These are phyloP conservation scores for Cylindrotheca closterium DNA, from an alignment of 108 stramenopile genomes.

Conservation along the genomic window DNA sequence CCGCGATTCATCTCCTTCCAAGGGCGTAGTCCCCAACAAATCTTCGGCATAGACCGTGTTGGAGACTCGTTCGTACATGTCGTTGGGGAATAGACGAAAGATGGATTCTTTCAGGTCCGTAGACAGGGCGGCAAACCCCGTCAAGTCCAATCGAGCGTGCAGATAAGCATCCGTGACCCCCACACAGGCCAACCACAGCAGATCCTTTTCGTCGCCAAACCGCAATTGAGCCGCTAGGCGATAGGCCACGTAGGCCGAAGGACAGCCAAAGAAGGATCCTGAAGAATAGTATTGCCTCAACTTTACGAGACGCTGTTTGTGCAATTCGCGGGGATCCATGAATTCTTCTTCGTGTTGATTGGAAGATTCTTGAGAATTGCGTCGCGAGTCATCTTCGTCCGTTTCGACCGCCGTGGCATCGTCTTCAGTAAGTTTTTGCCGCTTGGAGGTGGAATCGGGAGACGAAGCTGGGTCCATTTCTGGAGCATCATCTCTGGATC, in stretches of 20 bases:
- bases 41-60: constrained; percentile 78
- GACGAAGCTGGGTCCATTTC: constrained; percentile 30
- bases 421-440: too few species aligned
- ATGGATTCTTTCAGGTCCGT: constrained; percentile 54
- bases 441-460: not conserved
- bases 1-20: not conserved
- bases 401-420: constrained; percentile 10
- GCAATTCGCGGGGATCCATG: constrained; percentile 56
- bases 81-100: constrained; percentile 62
- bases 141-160: constrained; percentile 67
- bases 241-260: constrained; percentile 69
- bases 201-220: constrained; percentile 59
- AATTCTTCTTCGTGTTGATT: not conserved
- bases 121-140: constrained; percentile 58
- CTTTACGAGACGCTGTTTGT: constrained; percentile 58
- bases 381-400: constrained; percentile 10
- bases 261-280: constrained; percentile 73
- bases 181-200: constrained; percentile 85
- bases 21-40: constrained; percentile 21
- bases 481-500: constrained; percentile 12
- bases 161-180: constrained; percentile 82
- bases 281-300: constrained; percentile 66
- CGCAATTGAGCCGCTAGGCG: constrained; percentile 61
- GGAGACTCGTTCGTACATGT: constrained; percentile 51
- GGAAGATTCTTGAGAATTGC: not conserved